These are phyloP conservation scores for Colletotrichum melonis DNA, from an alignment of 2,329 filamentous ascomycete genomes.

Conservation along the genomic window DNA sequence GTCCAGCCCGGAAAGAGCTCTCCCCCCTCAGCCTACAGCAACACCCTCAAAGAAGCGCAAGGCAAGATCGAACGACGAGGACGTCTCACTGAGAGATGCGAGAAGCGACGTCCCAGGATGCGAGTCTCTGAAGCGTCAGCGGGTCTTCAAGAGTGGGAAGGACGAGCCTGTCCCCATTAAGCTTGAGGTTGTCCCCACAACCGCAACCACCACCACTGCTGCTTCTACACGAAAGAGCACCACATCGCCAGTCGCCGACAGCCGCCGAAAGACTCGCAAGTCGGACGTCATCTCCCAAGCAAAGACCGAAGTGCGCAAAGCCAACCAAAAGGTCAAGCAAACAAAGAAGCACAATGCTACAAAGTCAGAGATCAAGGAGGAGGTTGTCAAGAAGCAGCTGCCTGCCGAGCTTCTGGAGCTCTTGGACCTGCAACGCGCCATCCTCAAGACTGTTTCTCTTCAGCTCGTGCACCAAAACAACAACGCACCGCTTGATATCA, in stretches of 20 bases:
- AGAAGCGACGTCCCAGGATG: background rate
- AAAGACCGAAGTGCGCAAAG: constrained; percentile 42
- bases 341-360: constrained; percentile 33
- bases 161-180: constrained; percentile 34
- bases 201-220: background rate
- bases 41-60: constrained; percentile 35
- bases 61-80: constrained; percentile 22
- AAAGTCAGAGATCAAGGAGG: constrained; percentile 41
- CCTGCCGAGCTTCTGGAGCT: constrained; percentile 68
- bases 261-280: constrained; percentile 42
- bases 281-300: constrained; percentile 43
- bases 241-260: background rate
- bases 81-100: background rate
- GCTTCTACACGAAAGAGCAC: constrained; percentile 18
- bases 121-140: constrained; percentile 31
- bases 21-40: background rate
- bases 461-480: constrained; percentile 77
- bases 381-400: constrained; percentile 48
- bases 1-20: constrained; percentile 9
- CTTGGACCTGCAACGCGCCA: constrained; percentile 72
- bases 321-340: constrained; percentile 33
- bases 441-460: constrained; percentile 75
- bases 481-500: constrained; percentile 71
- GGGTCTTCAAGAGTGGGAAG: constrained; percentile 21
- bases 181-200: constrained; percentile 7